phyloP scores from a whole-genome alignment of 1,284 basidiomycete species.

The Cutaneotrichosporon dermatis region DNA sequence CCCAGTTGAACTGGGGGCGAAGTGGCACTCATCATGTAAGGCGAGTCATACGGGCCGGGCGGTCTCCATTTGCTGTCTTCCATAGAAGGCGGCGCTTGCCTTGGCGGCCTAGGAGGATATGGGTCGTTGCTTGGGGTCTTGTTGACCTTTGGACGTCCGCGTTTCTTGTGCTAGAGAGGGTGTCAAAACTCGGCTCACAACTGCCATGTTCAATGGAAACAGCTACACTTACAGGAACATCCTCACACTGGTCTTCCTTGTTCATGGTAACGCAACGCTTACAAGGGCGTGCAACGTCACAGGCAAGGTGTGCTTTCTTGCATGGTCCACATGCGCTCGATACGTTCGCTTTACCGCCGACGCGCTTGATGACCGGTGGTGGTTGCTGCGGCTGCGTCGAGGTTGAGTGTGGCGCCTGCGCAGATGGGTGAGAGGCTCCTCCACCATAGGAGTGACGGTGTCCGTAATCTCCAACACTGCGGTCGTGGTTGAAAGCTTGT shows the following conservation, averaged over 20 bases:
- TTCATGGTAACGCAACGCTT: constrained; percentile 45
- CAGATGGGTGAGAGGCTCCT: neutral
- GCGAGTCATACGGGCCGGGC: constrained; percentile 22
- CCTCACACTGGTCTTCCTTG: constrained; percentile 43
- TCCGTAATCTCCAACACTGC: neutral
- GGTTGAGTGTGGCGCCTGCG: constrained; percentile 1
- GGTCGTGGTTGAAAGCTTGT: neutral
- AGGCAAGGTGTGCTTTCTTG: constrained; percentile 44
- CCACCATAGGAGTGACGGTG: neutral
- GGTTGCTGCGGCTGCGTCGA: neutral
- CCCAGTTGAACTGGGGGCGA: constrained; percentile 5
- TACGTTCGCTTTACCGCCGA: constrained; percentile 34
- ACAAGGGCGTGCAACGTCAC: constrained; percentile 43
- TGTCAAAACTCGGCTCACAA: neutral
- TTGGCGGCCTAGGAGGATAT: constrained; percentile 17
- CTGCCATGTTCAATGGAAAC: neutral
- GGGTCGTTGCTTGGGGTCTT: constrained; percentile 32
- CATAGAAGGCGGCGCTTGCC: neutral
- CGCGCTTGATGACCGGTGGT: constrained; percentile 18
- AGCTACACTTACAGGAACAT: constrained; percentile 41
- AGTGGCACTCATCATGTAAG: constrained; percentile 13
- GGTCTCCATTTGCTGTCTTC: constrained; percentile 26
- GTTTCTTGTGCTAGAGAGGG: constrained; percentile 40
- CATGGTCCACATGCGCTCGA: constrained; percentile 44
- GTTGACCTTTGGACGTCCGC: constrained; percentile 42